Base-by-base conservation (phyloP, 805 yeast genomes). In the Ogataea ganodermae region DNA sequence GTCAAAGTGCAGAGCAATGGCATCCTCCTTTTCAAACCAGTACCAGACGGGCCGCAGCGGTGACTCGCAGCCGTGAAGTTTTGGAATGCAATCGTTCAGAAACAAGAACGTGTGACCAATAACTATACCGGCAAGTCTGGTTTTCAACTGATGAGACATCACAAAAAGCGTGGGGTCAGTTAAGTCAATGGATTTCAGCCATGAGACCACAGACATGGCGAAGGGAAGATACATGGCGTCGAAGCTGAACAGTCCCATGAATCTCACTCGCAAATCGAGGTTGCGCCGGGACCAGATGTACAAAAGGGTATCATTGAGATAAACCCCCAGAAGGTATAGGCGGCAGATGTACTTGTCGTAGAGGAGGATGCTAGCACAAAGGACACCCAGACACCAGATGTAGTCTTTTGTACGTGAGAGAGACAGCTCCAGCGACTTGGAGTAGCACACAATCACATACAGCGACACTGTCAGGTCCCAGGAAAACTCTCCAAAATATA, bases 251-350 rank as follows among this genome's bases (percentile, higher is more conserved):
- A 80, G 40, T 6, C 79, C 75, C 49, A 77, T 54, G 24, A 77
- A 50, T 4, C 69, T 56, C 16, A 78, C 53, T 28, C 66, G 64
- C 13, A 66, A 63, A 28, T 69, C 68, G 3, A 79, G 78, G 48
- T 72, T 68, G 16, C 73, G 69, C 23, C 79, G 66, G 3, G 81
- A 69, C 73, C 79, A 72, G 23, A 79, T 61, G 52, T 75, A 79
- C 7, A 72, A 56, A 35, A 79, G 50, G 6, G 65, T 57, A 23
- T 65, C 67, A 32, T 61, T 61, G 22, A 81, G 61, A 16, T 68
- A 59, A 2, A 68, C 60, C 3, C 80, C 79, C 22, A 73, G 52
- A 39, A 72, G 53, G 22, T 61, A 58, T 14, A 72, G 41, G 21
- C 66, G 59, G 27, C 60, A 55, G 9, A 60, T 41, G 30, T 55